Conservation (phyloP, 345 rosid genomes). For the Excoecaria cochinchinensis region DNA sequence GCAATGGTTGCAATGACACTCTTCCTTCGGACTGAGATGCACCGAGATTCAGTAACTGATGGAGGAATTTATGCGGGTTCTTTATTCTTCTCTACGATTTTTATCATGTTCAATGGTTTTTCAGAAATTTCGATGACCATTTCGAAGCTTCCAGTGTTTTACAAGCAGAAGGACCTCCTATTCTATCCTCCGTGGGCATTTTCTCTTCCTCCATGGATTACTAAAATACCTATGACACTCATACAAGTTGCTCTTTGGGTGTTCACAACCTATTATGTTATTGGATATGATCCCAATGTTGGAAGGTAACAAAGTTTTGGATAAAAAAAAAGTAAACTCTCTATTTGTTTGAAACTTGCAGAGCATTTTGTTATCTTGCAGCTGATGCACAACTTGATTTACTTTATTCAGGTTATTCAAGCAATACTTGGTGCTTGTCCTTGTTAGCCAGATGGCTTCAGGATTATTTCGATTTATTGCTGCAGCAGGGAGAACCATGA, state of each 20-base stretch:
- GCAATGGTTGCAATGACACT: slow-evolving; percentile 37
- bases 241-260: slow-evolving; percentile 62
- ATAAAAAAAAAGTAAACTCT: no score
- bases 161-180: slow-evolving; percentile 68
- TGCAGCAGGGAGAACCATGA: slow-evolving; percentile 57
- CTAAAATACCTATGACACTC: slow-evolving; percentile 63
- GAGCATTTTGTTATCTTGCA: neutral
- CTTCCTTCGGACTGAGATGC: slow-evolving; percentile 40
- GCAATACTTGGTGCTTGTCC: slow-evolving; percentile 56
- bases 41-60: slow-evolving; percentile 29
- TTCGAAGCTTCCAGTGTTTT: slow-evolving; percentile 77
- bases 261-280: slow-evolving; percentile 61
- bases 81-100: slow-evolving; percentile 48
- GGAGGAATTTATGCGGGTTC: slow-evolving; percentile 63
- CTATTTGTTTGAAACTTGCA: neutral
- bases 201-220: slow-evolving; percentile 76
- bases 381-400: neutral
- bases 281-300: slow-evolving; percentile 71
- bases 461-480: slow-evolving; percentile 61
- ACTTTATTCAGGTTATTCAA: slow-evolving; percentile 47
- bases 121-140: slow-evolving; percentile 73
- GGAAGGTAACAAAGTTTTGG: slow-evolving; percentile 47
- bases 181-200: slow-evolving; percentile 85
- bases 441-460: slow-evolving; percentile 57
- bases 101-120: slow-evolving; percentile 67